Percentiles rank a stretch among this genome's conserved stretches.
phyloP scores from a whole-genome alignment of 177 flowering plant species.

The Telopea speciosissima region DNA sequence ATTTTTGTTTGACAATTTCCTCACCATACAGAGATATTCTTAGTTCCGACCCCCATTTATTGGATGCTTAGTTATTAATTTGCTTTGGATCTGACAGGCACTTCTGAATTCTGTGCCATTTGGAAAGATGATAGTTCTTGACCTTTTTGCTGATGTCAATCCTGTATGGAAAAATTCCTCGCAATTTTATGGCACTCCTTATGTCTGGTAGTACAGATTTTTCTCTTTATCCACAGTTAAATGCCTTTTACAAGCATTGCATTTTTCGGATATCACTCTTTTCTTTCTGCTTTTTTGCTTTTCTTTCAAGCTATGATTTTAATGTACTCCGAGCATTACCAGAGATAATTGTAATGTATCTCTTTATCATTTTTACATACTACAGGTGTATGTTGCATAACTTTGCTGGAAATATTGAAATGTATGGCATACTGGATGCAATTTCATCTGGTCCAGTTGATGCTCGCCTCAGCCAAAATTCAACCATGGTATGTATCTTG shows the following conservation, averaged over 20 bases:
- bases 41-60: no score
- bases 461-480: constrained; percentile 75
- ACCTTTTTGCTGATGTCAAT: constrained; percentile 95
- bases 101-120: constrained; percentile 91
- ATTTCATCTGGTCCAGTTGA: constrained; percentile 88
- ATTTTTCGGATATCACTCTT: neutral
- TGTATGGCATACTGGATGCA: constrained; percentile 85
- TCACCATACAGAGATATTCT: no score
- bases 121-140: constrained; percentile 98
- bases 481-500: constrained; percentile 65
- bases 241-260: neutral
- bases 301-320: neutral
- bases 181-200: constrained; percentile 92
- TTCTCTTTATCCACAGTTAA: neutral
- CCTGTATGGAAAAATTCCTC: constrained; percentile 85
- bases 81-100: constrained; percentile 50
- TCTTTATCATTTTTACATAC: constrained; percentile 4
- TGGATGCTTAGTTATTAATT: neutral
- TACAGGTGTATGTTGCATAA: constrained; percentile 94
- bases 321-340: neutral
- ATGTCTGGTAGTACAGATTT: constrained; percentile 51
- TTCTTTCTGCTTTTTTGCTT: neutral
- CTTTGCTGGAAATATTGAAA: constrained; percentile 96
- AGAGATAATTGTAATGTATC: neutral
- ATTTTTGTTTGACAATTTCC: no score